Evolutionary conservation across 2,329 filamentous ascomycete genomes (phyloP), one percentile per base, ranked within the genome.

Genomic region (Cladosporium colombiae): DNA sequence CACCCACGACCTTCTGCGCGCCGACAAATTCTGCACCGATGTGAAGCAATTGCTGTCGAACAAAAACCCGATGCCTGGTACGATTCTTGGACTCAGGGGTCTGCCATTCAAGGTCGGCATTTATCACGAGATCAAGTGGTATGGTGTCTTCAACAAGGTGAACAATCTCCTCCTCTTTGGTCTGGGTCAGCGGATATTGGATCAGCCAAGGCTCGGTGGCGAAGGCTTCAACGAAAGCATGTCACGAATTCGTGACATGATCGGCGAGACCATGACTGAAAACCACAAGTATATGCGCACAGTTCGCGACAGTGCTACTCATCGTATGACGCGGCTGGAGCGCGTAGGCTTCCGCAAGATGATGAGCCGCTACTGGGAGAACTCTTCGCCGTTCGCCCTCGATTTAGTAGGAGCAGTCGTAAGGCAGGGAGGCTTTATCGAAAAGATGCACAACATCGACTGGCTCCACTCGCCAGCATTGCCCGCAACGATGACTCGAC

Each of bases 381-480:
- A 91, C 72, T 81, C 79, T n/a, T 85, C 84, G 1, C 80, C 82
- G 0, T 91, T 91, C 68, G 85, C 86, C 0, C 80, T 91, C 0
- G 88, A 91, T 67, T 84, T 91, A 1, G 79, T 82, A 5, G 86
- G 87, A 1, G 89, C 88, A 0, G 86, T 91, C 2, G 80, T 89
- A 70, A 82, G 89, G 0, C 89, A 92, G 73, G 84, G 86, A 21
- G 80, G 84, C 56, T 91, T 91, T 70, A 78, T 87, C 2, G 85
- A 88, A 66, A 91, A 94, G 79, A 93, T 94, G 90, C 83, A 85
- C 70, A 82, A 85, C 69, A 86, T 93, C 56, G 89, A 92, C 77
- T 94, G 91, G 91, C 80, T 93, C 1, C 91, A 91, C 75, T 90
- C 88, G 29, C 90, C 91, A 0, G 81, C 87, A 0, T 83, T 88